A percentile compares a stretch with the other conserved stretches of the same genome.
Conservation (phyloP, 257 asterid genomes). For the Fraxinus anomala region DNA sequence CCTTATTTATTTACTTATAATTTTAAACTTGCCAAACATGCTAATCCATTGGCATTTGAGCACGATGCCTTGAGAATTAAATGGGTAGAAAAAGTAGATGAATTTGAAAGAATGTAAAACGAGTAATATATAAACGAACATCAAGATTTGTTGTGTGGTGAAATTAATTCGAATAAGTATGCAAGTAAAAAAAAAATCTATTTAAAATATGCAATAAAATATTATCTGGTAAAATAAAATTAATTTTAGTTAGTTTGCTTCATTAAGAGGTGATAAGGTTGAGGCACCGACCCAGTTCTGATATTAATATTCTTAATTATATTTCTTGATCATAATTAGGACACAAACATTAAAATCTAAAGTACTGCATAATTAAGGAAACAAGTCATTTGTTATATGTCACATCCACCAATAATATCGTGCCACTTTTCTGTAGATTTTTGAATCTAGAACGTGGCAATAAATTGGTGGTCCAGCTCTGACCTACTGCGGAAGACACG, state of each 20-base stretch:
- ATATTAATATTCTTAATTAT: neutral
- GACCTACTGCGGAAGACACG: constrained; percentile 22
- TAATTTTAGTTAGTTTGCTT: too few relatives aligned
- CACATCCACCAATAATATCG: neutral
- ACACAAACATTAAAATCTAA: neutral
- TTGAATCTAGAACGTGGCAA: constrained; percentile 22
- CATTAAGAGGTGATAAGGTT: neutral
- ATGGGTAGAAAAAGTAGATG: too few relatives aligned
- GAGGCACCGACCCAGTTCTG: neutral
- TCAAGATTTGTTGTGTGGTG: too few relatives aligned
- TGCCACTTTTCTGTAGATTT: constrained; percentile 7
- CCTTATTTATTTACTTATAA: too few relatives aligned
- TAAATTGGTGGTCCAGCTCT: constrained; percentile 28
- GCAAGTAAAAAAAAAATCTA: neutral
- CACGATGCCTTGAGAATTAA: neutral
- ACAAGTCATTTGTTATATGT: constrained; percentile 25
- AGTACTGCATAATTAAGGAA: neutral
- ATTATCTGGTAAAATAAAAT: too few relatives aligned
- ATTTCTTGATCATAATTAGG: neutral
- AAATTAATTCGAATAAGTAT: too few relatives aligned
- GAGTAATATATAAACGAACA: too few relatives aligned
- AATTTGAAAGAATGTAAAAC: neutral
- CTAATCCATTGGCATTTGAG: too few relatives aligned
- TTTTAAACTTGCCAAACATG: too few relatives aligned
- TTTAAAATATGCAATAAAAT: too few relatives aligned